Conservation (phyloP, 169 alveolate species). For the Cryptosporidium felis region DNA sequence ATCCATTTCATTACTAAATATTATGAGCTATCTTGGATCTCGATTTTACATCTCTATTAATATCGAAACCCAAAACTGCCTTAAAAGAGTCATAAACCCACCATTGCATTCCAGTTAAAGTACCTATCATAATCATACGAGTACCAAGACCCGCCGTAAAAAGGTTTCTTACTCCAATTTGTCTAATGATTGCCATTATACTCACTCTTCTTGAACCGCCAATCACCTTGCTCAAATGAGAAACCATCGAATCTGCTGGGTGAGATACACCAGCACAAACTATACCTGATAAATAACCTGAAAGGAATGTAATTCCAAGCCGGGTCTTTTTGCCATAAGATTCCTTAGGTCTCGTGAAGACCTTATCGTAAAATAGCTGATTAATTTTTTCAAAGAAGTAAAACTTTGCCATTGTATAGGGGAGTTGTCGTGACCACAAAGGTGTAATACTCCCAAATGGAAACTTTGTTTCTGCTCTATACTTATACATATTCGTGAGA, state of each 20-base stretch:
- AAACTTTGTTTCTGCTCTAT: slow-evolving; percentile 83
- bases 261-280: slow-evolving; percentile 96
- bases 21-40: neutral
- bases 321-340: slow-evolving; percentile 88
- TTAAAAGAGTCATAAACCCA: slow-evolving; percentile 97
- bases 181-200: slow-evolving; percentile 7
- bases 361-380: slow-evolving; percentile 86
- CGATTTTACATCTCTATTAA: neutral
- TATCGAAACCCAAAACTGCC: slow-evolving; percentile 81
- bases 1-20: neutral
- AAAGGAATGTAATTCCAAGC: slow-evolving; percentile 92
- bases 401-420: slow-evolving; percentile 98
- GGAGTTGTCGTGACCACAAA: slow-evolving; percentile 93
- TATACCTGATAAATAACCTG: slow-evolving; percentile 96
- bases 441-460: slow-evolving; percentile 91
- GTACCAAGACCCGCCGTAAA: slow-evolving; percentile 91
- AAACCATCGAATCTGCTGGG: slow-evolving; percentile 96
- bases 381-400: slow-evolving; percentile 94
- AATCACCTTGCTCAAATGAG: slow-evolving; percentile 89
- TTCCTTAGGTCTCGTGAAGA: slow-evolving; percentile 88
- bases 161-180: slow-evolving; percentile 80
- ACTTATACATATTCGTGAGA: slow-evolving; percentile 79
- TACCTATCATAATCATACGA: slow-evolving; percentile 97
- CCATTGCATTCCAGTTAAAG: slow-evolving; percentile 98
- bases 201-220: slow-evolving; percentile 79